phyloP scores from a whole-genome alignment of 2,329 filamentous ascomycete genomes.

The Ceratocystis albifundus region DNA sequence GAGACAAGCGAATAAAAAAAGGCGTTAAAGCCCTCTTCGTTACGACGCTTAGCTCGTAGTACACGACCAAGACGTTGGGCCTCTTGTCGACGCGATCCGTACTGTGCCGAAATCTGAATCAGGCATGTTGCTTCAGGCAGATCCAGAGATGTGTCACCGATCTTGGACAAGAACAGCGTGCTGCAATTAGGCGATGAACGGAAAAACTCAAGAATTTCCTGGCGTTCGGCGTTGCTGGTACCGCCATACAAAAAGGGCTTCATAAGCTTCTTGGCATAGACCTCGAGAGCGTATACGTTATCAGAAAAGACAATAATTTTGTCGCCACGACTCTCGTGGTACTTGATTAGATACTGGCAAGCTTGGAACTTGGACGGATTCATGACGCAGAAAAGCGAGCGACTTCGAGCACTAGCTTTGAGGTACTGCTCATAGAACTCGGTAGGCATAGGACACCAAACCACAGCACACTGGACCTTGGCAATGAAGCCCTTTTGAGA shows the following conservation, averaged over 20 bases:
- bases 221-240: slow-evolving; percentile 73
- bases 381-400: slow-evolving; percentile 71
- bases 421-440: slow-evolving; percentile 97
- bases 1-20: slow-evolving; percentile 98
- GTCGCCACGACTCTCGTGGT: slow-evolving; percentile 86
- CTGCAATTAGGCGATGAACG: slow-evolving; percentile 83
- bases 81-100: slow-evolving; percentile 91
- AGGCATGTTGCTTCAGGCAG: slow-evolving; percentile 91
- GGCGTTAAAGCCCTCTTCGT: slow-evolving; percentile 96
- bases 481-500: slow-evolving; percentile 95
- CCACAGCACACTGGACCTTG: slow-evolving; percentile 92
- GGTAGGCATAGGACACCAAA: slow-evolving; percentile 98
- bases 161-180: slow-evolving; percentile 92
- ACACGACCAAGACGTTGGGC: slow-evolving; percentile 89
- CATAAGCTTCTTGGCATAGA: slow-evolving; percentile 69
- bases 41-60: slow-evolving; percentile 83
- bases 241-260: slow-evolving; percentile 89
- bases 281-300: slow-evolving; percentile 83
- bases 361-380: slow-evolving; percentile 96
- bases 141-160: slow-evolving; percentile 96
- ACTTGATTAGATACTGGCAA: slow-evolving; percentile 95
- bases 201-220: slow-evolving; percentile 84
- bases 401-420: slow-evolving; percentile 45
- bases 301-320: slow-evolving; percentile 98
- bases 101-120: slow-evolving; percentile 95